Evolutionary conservation across 2,329 filamentous ascomycete genomes (phyloP), one percentile per base, ranked within the genome.

Genomic region (Cordyceps militaris): DNA sequence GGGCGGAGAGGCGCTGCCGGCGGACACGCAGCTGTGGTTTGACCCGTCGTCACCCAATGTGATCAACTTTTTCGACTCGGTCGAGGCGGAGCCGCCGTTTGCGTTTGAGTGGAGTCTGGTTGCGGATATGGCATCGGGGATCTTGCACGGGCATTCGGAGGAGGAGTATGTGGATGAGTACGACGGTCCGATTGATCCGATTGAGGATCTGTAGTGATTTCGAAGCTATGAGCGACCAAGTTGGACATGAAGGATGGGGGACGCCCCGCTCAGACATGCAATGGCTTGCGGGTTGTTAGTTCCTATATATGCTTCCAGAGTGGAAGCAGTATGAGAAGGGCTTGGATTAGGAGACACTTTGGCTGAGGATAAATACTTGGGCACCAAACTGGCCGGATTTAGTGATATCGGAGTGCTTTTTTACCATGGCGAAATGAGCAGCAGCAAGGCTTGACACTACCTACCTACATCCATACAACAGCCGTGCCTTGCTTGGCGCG

Each of bases 11-110:
- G 30, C 28, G 23, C 34, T 56, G n/a, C 43, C 54, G 23, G 54
- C 54, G 30, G 43, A 36, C 11, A 24, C 54, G 43, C 28, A 56
- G 54, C 44, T 56, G 7, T 56, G 54, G 54, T 56, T 56, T 9
- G 54, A 56, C 26, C 54, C 53, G 14, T 46, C 54, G 30, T 55
- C 52, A 32, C 42, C 52, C 19, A 55, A 19, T 10, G 42, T 46
- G 3, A 47, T 55, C 21, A 30, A 55, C 30, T 55, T 55, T 10
- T 55, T 55, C 23, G 52, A 55, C 43, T 55, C 52, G 28, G 52
- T 55, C 42, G 43, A 46, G 30, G 26, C 52, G 52, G 50, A 53
- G 50, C 42, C 52, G 32, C 52, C 52, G 11, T 47, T 55, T 28
- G 43, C 42, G 30, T 46, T 46, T 36, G 52, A 55, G 30, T 47